These are phyloP conservation scores for Acorus calamus DNA, from an alignment of 106 monocot genomes.

Conservation along the genomic window DNA sequence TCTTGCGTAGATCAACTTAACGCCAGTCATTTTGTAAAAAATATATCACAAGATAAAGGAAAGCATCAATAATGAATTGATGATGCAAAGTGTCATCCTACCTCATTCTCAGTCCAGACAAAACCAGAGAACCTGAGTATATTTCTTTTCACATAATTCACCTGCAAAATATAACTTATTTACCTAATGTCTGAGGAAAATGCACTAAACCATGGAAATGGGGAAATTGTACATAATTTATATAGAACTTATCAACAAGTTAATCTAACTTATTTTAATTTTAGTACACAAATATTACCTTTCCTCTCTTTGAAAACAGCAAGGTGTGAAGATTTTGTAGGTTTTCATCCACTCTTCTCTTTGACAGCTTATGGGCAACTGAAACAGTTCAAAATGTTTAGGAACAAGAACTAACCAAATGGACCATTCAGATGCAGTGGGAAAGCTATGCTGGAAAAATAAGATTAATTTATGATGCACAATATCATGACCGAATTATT, in stretches of 20 bases:
- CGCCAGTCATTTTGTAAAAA: too few species aligned
- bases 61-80: too few species aligned
- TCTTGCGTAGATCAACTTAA: too few species aligned
- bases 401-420: neutral
- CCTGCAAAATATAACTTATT: conserved; percentile 20
- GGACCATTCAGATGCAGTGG: neutral
- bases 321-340: conserved; percentile 64
- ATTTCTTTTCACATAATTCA: conserved; percentile 56
- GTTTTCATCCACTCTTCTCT: conserved; percentile 77
- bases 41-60: neutral
- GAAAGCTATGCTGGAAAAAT: neutral
- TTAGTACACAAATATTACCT: conserved; percentile 25
- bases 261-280: neutral
- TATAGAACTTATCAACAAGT: neutral
- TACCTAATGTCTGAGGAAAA: too few species aligned
- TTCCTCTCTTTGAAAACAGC: conserved; percentile 72
- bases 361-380: conserved; percentile 83
- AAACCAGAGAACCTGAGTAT: conserved; percentile 85
- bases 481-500: too few species aligned
- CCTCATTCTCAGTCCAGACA: conserved; percentile 76
- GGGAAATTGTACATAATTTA: too few species aligned
- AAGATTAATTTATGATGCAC: neutral
- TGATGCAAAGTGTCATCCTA: conserved; percentile 2
- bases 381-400: conserved; percentile 15
- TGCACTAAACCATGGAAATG: too few species aligned